A percentile compares a stretch with the other conserved stretches of the same genome.
phyloP scores from a whole-genome alignment of 192 early-diverging fungal species.

The Backusella australiensis region DNA sequence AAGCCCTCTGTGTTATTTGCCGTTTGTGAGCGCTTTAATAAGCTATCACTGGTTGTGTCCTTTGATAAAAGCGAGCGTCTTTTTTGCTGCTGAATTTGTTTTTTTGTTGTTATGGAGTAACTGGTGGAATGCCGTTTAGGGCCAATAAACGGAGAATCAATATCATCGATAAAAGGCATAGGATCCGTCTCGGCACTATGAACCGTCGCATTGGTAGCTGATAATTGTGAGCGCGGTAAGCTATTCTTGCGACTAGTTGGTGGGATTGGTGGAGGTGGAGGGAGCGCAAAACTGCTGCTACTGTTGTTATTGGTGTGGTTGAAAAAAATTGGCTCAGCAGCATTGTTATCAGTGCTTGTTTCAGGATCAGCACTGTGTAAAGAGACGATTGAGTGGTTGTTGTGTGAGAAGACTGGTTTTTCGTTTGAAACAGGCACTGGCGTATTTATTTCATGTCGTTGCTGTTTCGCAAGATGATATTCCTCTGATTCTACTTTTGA shows the following conservation, averaged over 20 bases:
- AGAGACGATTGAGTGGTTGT: background rate
- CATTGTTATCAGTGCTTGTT: background rate
- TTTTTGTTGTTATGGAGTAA: background rate
- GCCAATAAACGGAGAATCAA: background rate
- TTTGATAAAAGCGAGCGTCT: background rate
- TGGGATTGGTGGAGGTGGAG: background rate
- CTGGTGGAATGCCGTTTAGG: conserved; percentile 10
- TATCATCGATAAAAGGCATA: background rate
- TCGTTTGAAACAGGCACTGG: conserved; percentile 6
- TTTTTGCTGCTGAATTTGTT: background rate
- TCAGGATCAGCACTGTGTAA: background rate
- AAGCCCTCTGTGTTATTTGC: background rate
- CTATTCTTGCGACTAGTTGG: background rate
- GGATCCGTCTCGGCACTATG: background rate
- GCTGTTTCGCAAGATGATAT: background rate
- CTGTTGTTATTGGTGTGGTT: background rate
- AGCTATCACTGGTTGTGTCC: background rate
- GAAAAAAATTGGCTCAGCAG: background rate
- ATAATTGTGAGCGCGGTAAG: background rate
- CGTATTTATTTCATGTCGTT: background rate
- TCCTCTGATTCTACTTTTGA: background rate
- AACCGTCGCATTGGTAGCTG: conserved; percentile 5
- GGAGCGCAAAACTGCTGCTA: background rate
- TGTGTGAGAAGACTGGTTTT: background rate
- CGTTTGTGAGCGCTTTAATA: background rate